These are phyloP conservation scores for Saururus chinensis DNA, from an alignment of 164 flowering plant genomes.

Conservation along the genomic window DNA sequence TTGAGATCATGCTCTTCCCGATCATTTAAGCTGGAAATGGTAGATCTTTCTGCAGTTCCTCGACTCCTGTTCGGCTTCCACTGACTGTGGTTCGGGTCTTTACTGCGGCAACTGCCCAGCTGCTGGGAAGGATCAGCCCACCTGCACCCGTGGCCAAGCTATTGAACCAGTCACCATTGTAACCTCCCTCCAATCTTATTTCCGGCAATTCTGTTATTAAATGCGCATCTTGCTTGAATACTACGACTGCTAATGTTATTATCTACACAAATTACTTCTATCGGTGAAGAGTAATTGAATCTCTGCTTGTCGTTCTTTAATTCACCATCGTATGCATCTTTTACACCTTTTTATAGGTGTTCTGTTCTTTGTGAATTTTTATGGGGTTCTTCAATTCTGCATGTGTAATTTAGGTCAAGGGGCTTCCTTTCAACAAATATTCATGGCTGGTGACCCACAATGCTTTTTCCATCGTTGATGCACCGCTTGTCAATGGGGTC, in stretches of 20 bases:
- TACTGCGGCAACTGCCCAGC: slow-evolving; percentile 90
- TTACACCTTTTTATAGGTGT: neutral
- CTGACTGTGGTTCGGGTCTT: slow-evolving; percentile 69
- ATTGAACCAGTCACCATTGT: slow-evolving; percentile 62
- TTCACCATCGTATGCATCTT: neutral
- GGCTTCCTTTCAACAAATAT: slow-evolving; percentile 93
- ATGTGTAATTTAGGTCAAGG: slow-evolving; percentile 37
- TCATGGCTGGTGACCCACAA: slow-evolving; percentile 93
- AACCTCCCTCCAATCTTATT: neutral
- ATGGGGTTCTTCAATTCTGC: neutral
- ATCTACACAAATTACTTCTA: no score
- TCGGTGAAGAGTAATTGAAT: neutral
- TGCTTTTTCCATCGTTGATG: slow-evolving; percentile 75
- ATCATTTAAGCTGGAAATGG: neutral
- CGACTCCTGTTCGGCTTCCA: slow-evolving; percentile 46
- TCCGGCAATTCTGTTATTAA: neutral
- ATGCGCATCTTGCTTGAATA: no score
- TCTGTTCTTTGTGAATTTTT: neutral
- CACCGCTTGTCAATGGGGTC: slow-evolving; percentile 57
- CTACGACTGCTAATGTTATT: no score
- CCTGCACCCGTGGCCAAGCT: slow-evolving; percentile 79
- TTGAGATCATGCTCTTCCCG: neutral
- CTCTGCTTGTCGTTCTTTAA: no score
- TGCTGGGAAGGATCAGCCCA: slow-evolving; percentile 44
- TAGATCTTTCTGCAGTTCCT: slow-evolving; percentile 34